Conservation (phyloP, 306 rosid genomes). For the Abrus pulchellus region DNA sequence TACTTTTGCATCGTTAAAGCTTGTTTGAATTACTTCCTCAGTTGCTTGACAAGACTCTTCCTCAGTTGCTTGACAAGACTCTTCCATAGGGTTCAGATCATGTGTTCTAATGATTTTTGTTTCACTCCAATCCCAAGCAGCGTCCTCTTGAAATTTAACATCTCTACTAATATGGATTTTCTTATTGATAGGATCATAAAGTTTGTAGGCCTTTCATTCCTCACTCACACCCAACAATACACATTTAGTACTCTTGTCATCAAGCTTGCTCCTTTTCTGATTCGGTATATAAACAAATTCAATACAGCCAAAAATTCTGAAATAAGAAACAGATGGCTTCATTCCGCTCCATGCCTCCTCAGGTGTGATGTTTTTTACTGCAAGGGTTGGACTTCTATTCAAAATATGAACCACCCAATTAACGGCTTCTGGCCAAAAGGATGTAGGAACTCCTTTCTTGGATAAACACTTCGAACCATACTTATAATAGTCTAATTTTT, state of each 20-base stretch:
- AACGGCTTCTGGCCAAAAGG: not conserved
- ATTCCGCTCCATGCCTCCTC: too few relatives aligned
- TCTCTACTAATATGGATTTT: not conserved
- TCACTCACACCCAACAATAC: not conserved
- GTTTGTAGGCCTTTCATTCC: not conserved
- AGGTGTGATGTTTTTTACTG: too few relatives aligned
- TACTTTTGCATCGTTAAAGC: too few relatives aligned
- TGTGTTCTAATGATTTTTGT: not conserved
- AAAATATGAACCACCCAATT: constrained; percentile 6
- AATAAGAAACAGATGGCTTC: too few relatives aligned
- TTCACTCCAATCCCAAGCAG: not conserved
- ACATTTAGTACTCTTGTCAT: too few relatives aligned
- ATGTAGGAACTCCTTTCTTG: not conserved
- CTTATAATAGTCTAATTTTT: too few relatives aligned
- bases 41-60: not conserved
- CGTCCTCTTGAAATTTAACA: not conserved
- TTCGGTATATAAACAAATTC: not conserved
- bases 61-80: not conserved
- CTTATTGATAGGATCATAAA: not conserved
- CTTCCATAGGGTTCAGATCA: not conserved
- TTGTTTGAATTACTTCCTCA: not conserved
- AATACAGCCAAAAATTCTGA: too few relatives aligned
- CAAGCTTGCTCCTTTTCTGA: not conserved
- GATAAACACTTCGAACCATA: too few relatives aligned
- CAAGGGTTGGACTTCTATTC: not conserved